phyloP scores from a whole-genome alignment of 225 moss, liverwort and hornwort genomes.

The Sphagnum tenellum region DNA sequence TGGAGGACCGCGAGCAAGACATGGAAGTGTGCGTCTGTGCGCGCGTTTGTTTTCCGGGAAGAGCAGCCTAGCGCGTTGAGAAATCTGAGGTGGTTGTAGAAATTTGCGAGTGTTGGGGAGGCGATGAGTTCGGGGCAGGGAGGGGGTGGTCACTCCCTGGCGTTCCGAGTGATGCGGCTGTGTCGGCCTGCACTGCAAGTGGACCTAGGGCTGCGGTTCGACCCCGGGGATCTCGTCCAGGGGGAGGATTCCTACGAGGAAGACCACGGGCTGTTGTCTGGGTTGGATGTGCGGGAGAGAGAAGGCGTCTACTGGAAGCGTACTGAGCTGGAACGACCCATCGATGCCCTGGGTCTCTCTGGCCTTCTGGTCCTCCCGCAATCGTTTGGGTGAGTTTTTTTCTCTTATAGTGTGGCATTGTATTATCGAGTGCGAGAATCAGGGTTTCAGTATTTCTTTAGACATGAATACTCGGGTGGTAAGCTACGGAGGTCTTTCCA shows the following conservation, averaged over 20 bases:
- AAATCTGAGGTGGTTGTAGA: no score
- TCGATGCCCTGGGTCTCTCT: conserved; percentile 85
- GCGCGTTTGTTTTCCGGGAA: no score
- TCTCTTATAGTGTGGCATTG: no score
- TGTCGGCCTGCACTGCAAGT: conserved; percentile 94
- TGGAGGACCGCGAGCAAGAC: no score
- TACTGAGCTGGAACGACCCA: conserved; percentile 71
- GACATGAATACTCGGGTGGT: no score
- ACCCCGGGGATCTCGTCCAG: conserved; percentile 82
- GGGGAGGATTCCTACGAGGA: conserved; percentile 65
- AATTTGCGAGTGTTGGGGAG: no score
- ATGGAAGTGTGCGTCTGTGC: no score
- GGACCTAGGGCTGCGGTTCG: conserved; percentile 72
- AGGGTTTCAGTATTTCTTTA: not conserved
- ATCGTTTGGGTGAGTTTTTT: conserved; percentile 72
- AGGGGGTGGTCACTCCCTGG: conserved; percentile 77
- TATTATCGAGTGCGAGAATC: no score
- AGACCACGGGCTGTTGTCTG: conserved; percentile 28
- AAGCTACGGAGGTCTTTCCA: no score
- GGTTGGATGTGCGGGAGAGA: conserved; percentile 41
- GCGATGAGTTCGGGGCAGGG: conserved; percentile 66
- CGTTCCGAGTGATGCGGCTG: conserved; percentile 95
- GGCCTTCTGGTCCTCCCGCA: conserved; percentile 94
- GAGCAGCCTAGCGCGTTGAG: no score
- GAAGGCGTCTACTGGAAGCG: conserved; percentile 64